Conservation (phyloP, 129 eudicot species). For the Dittrichia graveolens region DNA sequence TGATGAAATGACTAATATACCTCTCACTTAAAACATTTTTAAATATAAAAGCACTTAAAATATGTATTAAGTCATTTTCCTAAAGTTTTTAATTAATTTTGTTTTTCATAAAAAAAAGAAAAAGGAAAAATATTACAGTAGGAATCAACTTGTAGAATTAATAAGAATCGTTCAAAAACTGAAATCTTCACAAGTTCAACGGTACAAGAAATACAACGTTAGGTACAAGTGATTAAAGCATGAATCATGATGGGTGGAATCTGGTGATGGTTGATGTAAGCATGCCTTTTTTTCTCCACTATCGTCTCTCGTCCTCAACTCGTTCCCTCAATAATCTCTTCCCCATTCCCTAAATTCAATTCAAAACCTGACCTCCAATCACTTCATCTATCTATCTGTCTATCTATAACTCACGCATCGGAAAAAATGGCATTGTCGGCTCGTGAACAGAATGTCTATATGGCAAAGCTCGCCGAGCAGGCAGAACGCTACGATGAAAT, state of each 20-base stretch:
- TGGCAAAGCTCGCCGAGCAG: conserved; percentile 17
- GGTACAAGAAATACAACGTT: too few relatives aligned
- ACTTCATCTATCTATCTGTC: not conserved
- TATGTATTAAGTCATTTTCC: too few relatives aligned
- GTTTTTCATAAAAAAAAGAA: too few relatives aligned
- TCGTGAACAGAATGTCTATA: conserved; percentile 21
- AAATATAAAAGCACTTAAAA: too few relatives aligned
- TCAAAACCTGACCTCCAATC: not conserved
- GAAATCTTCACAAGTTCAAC: too few relatives aligned
- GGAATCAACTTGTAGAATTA: too few relatives aligned
- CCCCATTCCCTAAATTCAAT: conserved; percentile 2
- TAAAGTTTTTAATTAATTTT: too few relatives aligned
- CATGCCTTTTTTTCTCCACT: not conserved
- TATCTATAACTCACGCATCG: not conserved
- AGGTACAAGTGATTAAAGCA: not conserved
- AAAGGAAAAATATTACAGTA: too few relatives aligned
- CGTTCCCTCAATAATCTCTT: not conserved
- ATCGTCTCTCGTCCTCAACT: conserved; percentile 7
- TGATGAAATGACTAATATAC: too few relatives aligned
- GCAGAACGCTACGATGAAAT: conserved; percentile 23
- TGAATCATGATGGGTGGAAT: not conserved
- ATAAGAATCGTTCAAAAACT: too few relatives aligned
- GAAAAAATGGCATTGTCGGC: conserved; percentile 2
- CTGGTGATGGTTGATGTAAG: not conserved
- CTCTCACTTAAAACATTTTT: too few relatives aligned